Base-by-base conservation (phyloP, 139 green algal species). In the Chlorella sp. region DNA sequence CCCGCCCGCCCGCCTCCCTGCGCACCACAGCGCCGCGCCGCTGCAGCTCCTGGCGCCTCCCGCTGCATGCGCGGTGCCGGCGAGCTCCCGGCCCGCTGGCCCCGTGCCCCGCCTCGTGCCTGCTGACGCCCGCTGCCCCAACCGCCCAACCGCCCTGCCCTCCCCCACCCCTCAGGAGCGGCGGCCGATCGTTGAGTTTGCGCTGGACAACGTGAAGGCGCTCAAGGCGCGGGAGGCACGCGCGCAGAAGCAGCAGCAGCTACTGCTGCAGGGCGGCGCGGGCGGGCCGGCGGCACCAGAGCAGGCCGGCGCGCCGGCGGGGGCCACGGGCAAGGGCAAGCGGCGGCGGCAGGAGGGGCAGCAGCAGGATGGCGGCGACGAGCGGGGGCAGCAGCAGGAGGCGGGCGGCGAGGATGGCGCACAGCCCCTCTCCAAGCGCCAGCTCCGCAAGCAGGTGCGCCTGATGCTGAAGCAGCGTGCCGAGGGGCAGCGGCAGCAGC, bases 161-260 rank as follows among this genome's bases (percentile, higher is more conserved):
- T 14, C 33, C 11, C 19, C 19, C 27, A 14, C 51, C 21, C 40
- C 62, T 36, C 48, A 75, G 42, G 82, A 90, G 0, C 62, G 79
- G 21, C 79, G 93, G 3, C 94, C 93, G 23, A 95, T 97, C 56
- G 84, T 97, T 7, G 93, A 97, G 82, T 97, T 97, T 87, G 90
- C 92, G 5, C 82, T 97, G 14, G 93, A 97, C 41, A 94, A 95
- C 61, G 88, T 91, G 3, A 90, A 93, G 77, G 82, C 71, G 14
- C 67, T 90, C 36, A 84, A 83, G 67, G 55, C 72, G n/a, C 60
- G 76, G 36, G 81, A 83, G 43, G 53, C 75, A 14, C 76, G 59
- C 62, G 25, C 75, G 38, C 68, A 45, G 14, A 59, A 38, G 42
- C 11, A 72, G 64, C 46, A 68, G 62, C 43, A 68, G 74, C n/a